Evolutionary conservation across 2,329 filamentous ascomycete species (phyloP), one percentile per base, ranked within the genome.

Genomic region (Sarocladium oryzae): DNA sequence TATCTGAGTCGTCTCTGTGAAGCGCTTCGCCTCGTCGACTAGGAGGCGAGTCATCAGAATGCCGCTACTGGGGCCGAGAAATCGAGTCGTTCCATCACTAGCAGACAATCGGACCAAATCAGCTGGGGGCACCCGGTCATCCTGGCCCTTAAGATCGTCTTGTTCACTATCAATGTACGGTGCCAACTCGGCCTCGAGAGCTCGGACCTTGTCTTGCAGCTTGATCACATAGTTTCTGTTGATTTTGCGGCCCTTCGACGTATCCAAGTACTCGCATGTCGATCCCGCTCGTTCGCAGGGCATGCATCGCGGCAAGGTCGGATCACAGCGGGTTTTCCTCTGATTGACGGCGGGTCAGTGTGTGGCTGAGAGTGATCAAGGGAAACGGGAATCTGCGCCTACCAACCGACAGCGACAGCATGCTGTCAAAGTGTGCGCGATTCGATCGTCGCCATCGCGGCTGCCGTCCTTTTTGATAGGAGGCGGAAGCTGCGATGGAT

Each of bases 251-350:
- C 88, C 86, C 66, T 91, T 93, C 49, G 86, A 78, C 26, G 90
- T 89, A 69, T 99, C 93, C 66, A 87, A 95, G 72, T 97, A 99
- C 65, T 96, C 92, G 78, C 93, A 99, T 54, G 84, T 80, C 26
- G 90, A 89, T 61, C 91, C 91, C 56, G 89, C 91, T 59, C 92
- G 82, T 70, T 96, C 90, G 72, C 93, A 99, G 20, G 92, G 91
- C 16, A 89, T 80, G 69, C 93, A 99, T 63, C 88, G 86, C 36
- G 93, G 93, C 20, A 99, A 80, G 13, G 88, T 88, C 3, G 93
- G 88, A 69, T 97, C 93, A 74, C 93, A 99, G 75, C 90, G 80
- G 33, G 92, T 97, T 76, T 99, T 99, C 62, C 92, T 85, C 91
- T 95, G 63, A 30, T 49, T 16, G 35, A 37, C n/a, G 3, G 35